A percentile compares a stretch with the other conserved stretches of the same genome.
Evolutionary conservation across 768 basidiomycete genomes (phyloP).

Genomic region (Floccularia luteovirens): DNA sequence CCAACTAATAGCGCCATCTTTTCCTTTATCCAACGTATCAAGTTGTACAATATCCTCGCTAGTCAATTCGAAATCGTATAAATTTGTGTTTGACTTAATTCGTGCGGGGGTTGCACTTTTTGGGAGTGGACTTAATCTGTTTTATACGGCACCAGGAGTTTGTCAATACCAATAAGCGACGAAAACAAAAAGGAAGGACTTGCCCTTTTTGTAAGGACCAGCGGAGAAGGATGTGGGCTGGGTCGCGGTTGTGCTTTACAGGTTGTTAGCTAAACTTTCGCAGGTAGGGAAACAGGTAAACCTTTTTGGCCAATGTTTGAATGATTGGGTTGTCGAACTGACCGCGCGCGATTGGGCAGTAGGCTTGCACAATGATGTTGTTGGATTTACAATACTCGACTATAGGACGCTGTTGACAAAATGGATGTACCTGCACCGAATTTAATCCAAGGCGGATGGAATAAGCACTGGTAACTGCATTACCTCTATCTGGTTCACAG

Average conservation of each 20-base stretch:
- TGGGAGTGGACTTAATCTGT: conserved; percentile 59
- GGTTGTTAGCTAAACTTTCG: neutral
- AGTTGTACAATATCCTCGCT: conserved; percentile 40
- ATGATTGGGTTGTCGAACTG: conserved; percentile 48
- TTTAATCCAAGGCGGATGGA: conserved; percentile 36
- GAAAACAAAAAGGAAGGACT: conserved; percentile 10
- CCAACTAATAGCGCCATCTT: conserved; percentile 1
- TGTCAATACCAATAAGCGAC: neutral
- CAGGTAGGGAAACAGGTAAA: conserved; percentile 15
- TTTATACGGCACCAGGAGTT: too few species aligned
- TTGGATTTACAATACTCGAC: conserved; percentile 64
- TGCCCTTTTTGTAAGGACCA: conserved; percentile 88
- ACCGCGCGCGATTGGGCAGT: conserved; percentile 68
- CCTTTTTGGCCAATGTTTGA: conserved; percentile 50
- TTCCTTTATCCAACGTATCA: conserved; percentile 47
- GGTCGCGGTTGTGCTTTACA: conserved; percentile 46
- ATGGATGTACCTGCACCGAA: conserved; percentile 79
- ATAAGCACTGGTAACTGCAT: conserved; percentile 4
- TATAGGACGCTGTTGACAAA: conserved; percentile 76
- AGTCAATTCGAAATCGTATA: conserved; percentile 57
- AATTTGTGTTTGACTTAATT: conserved; percentile 49
- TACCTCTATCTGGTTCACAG: conserved; percentile 47
- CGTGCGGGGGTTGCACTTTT: conserved; percentile 49
- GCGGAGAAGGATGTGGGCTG: conserved; percentile 77
- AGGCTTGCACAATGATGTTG: conserved; percentile 62